Evolutionary conservation across 2,329 filamentous ascomycete species (phyloP), one percentile per base, ranked within the genome.

Genomic region (Trichophyton mentagrophytes): DNA sequence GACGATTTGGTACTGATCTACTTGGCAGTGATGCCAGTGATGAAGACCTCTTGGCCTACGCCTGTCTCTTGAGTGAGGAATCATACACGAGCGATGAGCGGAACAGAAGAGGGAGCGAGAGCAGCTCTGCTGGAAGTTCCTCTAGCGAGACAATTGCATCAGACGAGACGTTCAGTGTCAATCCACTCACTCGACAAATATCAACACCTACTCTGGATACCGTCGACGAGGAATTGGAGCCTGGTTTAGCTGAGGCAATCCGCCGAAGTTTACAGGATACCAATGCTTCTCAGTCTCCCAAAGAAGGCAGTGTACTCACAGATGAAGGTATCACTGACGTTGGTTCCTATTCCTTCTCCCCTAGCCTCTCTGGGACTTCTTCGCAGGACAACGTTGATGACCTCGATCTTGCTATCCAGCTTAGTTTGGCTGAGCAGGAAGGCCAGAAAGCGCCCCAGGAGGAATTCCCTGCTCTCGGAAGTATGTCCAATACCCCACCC

Each of bases 1-100:
- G 83, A 33, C 84, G 92, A 40, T 99, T 96, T 68, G 93, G 93
- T 4, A 84, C 93, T 1, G 89, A 90, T 38, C 74, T 96, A 8
- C 73, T 86, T 1, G 81, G 79, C 0, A 76, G 77, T 1, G 80
- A 77, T 59, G 76, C 78, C 2, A 80, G 74, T 61, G 83, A 86
- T 65, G 84, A 86, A 60, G 82, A 86, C 65, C 77, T 85, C 57
- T 67, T 86, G 25, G 82, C 82, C 1, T 86, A 85, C 69, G 84
- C 84, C 6, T 79, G 80, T 13, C 75, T 86, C 70, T 70, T 86
- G 40, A 85, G 82, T 57, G 78, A 85, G 68, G 84, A 86, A 67
- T 74, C 78, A 6, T 74, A 80, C 56, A 77, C 78, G 56, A 74
- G 72, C 25, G 82, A 83, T 57, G 74, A 76, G 53, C 68, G 71